phyloP scores from a whole-genome alignment of 495 filamentous ascomycete genomes.

The Hypoxylon intermedium region DNA sequence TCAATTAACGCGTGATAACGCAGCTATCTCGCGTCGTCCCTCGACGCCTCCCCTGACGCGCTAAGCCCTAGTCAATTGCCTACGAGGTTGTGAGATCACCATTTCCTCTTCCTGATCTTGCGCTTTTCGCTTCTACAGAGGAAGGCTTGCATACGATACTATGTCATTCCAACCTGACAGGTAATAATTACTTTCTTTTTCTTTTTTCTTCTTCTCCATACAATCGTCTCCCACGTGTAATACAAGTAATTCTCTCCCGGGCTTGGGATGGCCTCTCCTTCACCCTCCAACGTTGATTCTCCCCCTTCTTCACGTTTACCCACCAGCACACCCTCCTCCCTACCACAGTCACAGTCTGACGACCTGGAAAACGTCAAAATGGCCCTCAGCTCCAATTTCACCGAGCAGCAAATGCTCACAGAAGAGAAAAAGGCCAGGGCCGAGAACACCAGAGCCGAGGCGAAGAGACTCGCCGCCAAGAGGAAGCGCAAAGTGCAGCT shows the following conservation, averaged over 20 bases:
- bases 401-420: constrained; percentile 43
- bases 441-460: constrained; percentile 58
- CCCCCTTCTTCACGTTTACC: constrained; percentile 46
- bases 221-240: not conserved
- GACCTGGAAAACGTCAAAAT: constrained; percentile 40
- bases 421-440: constrained; percentile 56
- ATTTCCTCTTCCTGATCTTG: constrained; percentile 5
- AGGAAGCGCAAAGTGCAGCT: constrained; percentile 57
- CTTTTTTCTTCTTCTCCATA: not conserved
- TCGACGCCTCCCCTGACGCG: constrained; percentile 33
- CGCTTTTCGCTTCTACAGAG: not conserved
- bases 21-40: constrained; percentile 40
- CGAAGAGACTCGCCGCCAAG: constrained; percentile 48
- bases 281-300: constrained; percentile 44
- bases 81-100: constrained; percentile 28
- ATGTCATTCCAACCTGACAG: not conserved
- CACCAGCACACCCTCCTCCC: constrained; percentile 54
- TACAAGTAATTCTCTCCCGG: too few relatives aligned
- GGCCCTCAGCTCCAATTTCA: constrained; percentile 37
- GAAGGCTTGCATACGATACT: not conserved
- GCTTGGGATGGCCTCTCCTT: constrained; percentile 37
- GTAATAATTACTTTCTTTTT: not conserved
- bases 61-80: constrained; percentile 11
- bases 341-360: constrained; percentile 38
- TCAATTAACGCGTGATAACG: constrained; percentile 47